phyloP scores from a whole-genome alignment of 169 alveolate genomes.

The Perkinsus chesapeaki region DNA sequence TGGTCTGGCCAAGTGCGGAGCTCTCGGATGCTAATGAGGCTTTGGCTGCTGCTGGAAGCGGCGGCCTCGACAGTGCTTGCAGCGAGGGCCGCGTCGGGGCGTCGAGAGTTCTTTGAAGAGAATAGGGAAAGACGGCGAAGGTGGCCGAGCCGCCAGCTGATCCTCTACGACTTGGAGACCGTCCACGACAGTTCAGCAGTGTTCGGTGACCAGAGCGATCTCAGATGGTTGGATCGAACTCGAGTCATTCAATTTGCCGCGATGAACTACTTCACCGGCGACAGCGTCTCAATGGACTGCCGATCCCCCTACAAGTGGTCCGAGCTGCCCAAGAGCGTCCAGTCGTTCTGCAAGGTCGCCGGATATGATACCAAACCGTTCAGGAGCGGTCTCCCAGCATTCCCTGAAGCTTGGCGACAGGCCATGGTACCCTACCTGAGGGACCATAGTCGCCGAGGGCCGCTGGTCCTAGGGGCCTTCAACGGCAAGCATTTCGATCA shows the following conservation, averaged over 20 bases:
- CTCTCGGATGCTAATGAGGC: not conserved
- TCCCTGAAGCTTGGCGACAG: not conserved
- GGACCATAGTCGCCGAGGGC: not conserved
- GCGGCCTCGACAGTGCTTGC: not conserved
- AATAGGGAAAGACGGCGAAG: not conserved
- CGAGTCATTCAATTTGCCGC: not conserved
- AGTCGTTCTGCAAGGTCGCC: not conserved
- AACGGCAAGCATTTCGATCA: not conserved
- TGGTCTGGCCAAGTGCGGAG: not conserved
- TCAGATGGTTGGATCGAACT: not conserved
- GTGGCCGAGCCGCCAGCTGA: not conserved
- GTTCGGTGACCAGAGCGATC: not conserved
- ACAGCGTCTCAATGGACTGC: not conserved
- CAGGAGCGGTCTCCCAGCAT: not conserved
- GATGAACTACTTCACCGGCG: not conserved
- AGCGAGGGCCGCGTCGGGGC: not conserved
- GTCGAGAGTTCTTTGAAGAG: not conserved
- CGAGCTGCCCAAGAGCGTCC: not conserved
- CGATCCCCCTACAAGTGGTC: not conserved
- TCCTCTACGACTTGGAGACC: not conserved
- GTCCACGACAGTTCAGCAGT: not conserved
- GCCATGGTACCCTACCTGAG: not conserved
- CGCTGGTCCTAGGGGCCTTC: not conserved
- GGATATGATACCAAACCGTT: not conserved
- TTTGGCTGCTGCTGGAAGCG: not conserved